Percentiles rank a stretch among this genome's conserved stretches.
phyloP scores from a whole-genome alignment of 306 rosid genomes.

The Sophora flavescens region DNA sequence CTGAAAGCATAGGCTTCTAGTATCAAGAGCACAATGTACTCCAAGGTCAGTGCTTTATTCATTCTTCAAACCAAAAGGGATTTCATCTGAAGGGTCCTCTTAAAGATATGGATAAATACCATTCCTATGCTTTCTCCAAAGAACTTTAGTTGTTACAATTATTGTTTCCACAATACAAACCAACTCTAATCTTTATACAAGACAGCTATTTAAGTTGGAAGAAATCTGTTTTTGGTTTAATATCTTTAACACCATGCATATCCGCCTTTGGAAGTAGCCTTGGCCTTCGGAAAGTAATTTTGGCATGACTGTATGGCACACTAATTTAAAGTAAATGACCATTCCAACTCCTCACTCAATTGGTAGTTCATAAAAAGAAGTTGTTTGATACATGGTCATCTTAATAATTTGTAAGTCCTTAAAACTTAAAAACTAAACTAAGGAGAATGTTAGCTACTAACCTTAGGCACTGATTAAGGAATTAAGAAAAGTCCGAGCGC shows the following conservation, averaged over 20 bases:
- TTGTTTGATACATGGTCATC: too few relatives aligned
- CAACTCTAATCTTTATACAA: background rate
- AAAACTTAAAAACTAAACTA: too few relatives aligned
- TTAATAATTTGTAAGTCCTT: too few relatives aligned
- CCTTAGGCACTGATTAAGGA: too few relatives aligned
- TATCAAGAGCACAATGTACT: background rate
- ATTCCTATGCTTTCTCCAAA: background rate
- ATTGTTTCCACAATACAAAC: conserved; percentile 4
- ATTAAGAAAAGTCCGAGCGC: too few relatives aligned
- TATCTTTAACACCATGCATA: background rate
- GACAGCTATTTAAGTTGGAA: conserved; percentile 15
- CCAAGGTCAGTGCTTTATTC: background rate
- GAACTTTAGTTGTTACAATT: background rate
- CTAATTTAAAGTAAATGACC: too few relatives aligned
- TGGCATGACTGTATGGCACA: too few relatives aligned
- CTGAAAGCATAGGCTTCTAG: conserved; percentile 1
- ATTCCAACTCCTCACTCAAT: too few relatives aligned
- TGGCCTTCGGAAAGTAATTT: too few relatives aligned
- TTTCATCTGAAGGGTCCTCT: background rate
- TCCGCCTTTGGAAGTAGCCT: background rate
- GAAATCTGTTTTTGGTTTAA: background rate
- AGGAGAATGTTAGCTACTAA: too few relatives aligned
- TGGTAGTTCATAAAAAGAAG: too few relatives aligned
- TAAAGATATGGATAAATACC: background rate
- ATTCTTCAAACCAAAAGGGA: conserved; percentile 10